Evolutionary conservation across 495 filamentous ascomycete species (phyloP).

Genomic region (Hyaloscypha hepaticicola): DNA sequence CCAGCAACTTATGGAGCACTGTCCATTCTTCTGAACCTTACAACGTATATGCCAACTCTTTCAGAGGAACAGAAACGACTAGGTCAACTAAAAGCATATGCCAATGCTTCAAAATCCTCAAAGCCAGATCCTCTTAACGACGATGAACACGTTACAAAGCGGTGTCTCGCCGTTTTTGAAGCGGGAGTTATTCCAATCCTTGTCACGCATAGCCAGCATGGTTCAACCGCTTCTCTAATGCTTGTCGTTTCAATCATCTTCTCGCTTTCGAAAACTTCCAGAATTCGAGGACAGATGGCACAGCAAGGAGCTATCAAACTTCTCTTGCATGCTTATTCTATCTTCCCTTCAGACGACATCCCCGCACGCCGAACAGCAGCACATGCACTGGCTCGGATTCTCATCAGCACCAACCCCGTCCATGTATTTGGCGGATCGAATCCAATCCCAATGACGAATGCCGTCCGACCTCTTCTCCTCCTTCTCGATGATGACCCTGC

Average conservation of each 20-base stretch:
- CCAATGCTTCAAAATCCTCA: slow-evolving; percentile 68
- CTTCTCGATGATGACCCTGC: slow-evolving; percentile 65
- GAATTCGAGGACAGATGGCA: slow-evolving; percentile 72
- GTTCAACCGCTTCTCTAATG: slow-evolving; percentile 61
- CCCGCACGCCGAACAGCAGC: slow-evolving; percentile 62
- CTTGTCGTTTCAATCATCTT: slow-evolving; percentile 74
- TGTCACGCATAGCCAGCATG: slow-evolving; percentile 64
- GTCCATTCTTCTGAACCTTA: slow-evolving; percentile 80
- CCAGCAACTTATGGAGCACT: slow-evolving; percentile 81
- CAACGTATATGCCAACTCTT: slow-evolving; percentile 71
- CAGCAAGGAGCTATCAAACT: slow-evolving; percentile 91
- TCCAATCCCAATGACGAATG: slow-evolving; percentile 67
- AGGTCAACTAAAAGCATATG: slow-evolving; percentile 86
- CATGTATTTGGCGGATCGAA: slow-evolving; percentile 81
- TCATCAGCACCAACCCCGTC: slow-evolving; percentile 83
- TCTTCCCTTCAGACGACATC: slow-evolving; percentile 52
- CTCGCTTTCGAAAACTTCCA: slow-evolving; percentile 67
- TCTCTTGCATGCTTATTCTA: slow-evolving; percentile 63
- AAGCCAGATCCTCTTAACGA: slow-evolving; percentile 67
- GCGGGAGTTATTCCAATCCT: slow-evolving; percentile 73
- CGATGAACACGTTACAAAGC: slow-evolving; percentile 68
- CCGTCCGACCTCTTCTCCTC: slow-evolving; percentile 73
- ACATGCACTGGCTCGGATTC: slow-evolving; percentile 86
- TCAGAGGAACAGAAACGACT: slow-evolving; percentile 92
- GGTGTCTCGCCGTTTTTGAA: slow-evolving; percentile 75